Conservation (phyloP, 192 early-diverging fungal species). For the Ambispora gerdemannii region DNA sequence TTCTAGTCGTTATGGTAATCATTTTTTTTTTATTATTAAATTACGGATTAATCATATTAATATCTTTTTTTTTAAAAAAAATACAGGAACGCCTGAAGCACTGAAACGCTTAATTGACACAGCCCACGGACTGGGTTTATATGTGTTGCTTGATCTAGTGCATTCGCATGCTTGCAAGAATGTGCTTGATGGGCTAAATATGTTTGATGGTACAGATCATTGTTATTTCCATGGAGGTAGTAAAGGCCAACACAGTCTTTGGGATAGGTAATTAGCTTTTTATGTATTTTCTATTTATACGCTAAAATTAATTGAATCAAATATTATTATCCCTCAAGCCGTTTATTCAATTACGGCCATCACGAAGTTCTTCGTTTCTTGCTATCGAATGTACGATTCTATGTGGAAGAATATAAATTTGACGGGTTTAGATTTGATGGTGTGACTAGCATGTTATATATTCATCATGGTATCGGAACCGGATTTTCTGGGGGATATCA, state of each 20-base stretch:
- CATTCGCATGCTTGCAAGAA: slow-evolving; percentile 97
- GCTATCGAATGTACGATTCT: slow-evolving; percentile 92
- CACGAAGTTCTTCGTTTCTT: slow-evolving; percentile 92
- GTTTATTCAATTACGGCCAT: slow-evolving; percentile 93
- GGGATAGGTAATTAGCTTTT: slow-evolving; percentile 63
- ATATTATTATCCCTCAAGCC: slow-evolving; percentile 33
- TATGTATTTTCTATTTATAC: too few species aligned
- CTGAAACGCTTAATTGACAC: slow-evolving; percentile 88
- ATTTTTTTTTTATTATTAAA: slow-evolving; percentile 1
- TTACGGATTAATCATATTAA: neutral
- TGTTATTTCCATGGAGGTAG: slow-evolving; percentile 92
- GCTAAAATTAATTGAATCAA: too few species aligned
- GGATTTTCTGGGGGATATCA: slow-evolving; percentile 91
- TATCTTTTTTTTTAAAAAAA: neutral
- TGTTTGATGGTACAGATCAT: slow-evolving; percentile 95
- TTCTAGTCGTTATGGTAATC: slow-evolving; percentile 78
- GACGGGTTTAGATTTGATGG: slow-evolving; percentile 99
- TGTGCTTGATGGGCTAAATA: slow-evolving; percentile 88
- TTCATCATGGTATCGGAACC: slow-evolving; percentile 90
- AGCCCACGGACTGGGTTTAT: slow-evolving; percentile 85
- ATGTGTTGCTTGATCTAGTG: slow-evolving; percentile 89
- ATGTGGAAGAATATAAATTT: slow-evolving; percentile 84
- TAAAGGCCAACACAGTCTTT: slow-evolving; percentile 85
- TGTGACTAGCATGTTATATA: slow-evolving; percentile 95
- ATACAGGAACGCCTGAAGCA: slow-evolving; percentile 76